Evolutionary conservation across 306 rosid species (phyloP).

Genomic region (Boehmeria nivea): DNA sequence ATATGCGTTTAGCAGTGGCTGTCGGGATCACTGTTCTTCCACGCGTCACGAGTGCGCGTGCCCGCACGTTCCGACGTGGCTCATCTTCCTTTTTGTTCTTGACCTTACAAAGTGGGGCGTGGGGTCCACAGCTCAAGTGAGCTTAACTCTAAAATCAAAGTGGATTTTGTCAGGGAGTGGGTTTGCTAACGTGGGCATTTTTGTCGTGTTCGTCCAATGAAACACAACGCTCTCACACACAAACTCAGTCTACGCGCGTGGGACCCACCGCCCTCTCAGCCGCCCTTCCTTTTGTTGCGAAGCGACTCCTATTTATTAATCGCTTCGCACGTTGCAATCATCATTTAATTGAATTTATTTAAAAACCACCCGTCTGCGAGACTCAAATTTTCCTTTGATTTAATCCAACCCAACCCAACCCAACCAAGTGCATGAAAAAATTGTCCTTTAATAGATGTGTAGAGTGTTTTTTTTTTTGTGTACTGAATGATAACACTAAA

Average conservation of each 20-base stretch:
- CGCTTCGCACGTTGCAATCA: neutral
- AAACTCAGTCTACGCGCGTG: slow-evolving; percentile 8
- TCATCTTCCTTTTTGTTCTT: neutral
- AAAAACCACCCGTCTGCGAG: no score
- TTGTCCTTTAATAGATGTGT: no score
- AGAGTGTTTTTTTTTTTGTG: no score
- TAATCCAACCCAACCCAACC: no score
- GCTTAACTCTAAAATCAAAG: neutral
- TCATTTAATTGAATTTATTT: neutral
- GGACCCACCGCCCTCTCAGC: slow-evolving; percentile 8
- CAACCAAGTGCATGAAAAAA: no score
- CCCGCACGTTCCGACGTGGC: neutral
- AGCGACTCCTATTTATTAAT: neutral
- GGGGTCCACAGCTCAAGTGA: neutral
- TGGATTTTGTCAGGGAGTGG: slow-evolving; percentile 2
- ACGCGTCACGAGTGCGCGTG: slow-evolving; percentile 3
- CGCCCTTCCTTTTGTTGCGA: neutral
- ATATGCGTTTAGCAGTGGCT: slow-evolving; percentile 13
- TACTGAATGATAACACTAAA: no score
- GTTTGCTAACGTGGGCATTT: slow-evolving; percentile 10
- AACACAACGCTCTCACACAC: neutral
- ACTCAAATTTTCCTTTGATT: no score
- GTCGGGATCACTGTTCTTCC: slow-evolving; percentile 4
- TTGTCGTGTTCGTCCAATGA: slow-evolving; percentile 29
- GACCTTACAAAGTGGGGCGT: neutral